These are phyloP conservation scores for Podospora sp. DNA, from an alignment of 495 filamentous ascomycete species.

Conservation along the genomic window DNA sequence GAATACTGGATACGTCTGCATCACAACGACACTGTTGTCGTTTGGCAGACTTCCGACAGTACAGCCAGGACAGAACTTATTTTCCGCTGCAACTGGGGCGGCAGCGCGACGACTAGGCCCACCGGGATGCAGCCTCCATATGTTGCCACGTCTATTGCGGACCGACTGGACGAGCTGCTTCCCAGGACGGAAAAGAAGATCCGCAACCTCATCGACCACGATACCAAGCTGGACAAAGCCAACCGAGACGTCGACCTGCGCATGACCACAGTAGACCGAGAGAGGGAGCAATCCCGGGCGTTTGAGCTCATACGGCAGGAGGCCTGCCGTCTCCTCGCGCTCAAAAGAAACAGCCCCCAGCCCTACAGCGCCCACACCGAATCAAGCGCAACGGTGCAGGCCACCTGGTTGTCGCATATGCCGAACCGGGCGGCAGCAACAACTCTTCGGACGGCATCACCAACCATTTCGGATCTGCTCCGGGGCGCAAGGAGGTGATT, in stretches of 20 bases:
- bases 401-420: constrained; percentile 21
- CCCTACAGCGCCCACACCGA: constrained; percentile 16
- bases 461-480: constrained; percentile 27
- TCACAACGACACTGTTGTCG: constrained; percentile 69
- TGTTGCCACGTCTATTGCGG: constrained; percentile 25
- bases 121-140: constrained; percentile 22
- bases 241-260: constrained; percentile 41
- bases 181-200: constrained; percentile 35
- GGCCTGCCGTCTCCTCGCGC: constrained; percentile 35
- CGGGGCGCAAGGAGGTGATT: constrained; percentile 25
- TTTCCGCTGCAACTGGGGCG: constrained; percentile 53
- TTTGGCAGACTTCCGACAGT: constrained; percentile 52
- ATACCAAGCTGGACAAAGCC: constrained; percentile 40
- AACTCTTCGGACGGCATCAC: constrained; percentile 25
- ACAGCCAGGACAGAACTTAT: constrained; percentile 36
- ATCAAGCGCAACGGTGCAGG: constrained; percentile 4
- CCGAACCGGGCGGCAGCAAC: constrained; percentile 26
- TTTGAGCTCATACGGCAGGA: constrained; percentile 47
- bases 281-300: constrained; percentile 42
- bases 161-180: constrained; percentile 34
- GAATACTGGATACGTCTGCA: constrained; percentile 67
- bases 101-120: constrained; percentile 38
- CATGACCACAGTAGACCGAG: constrained; percentile 36
- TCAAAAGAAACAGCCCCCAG: constrained; percentile 31
- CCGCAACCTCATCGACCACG: constrained; percentile 32